phyloP scores from a whole-genome alignment of 2,329 filamentous ascomycete species.

The Cladosporium colombiae region DNA sequence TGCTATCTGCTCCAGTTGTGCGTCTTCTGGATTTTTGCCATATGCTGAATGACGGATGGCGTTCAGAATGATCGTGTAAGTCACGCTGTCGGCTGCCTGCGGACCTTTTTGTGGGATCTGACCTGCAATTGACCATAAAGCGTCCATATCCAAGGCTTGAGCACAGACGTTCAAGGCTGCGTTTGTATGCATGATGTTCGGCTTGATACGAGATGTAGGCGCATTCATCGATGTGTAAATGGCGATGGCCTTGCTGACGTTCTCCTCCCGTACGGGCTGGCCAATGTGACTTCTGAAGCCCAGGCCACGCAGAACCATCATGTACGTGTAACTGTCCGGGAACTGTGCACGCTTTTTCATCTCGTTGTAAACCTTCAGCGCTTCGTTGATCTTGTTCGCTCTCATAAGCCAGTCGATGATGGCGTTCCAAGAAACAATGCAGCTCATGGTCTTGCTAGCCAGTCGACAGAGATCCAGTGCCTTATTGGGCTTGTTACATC shows the following conservation, averaged over 20 bases:
- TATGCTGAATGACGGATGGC: conserved; percentile 60
- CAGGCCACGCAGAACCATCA: conserved; percentile 76
- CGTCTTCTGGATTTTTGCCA: conserved; percentile 25
- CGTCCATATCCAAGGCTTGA: conserved; percentile 72
- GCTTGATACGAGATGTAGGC: conserved; percentile 63
- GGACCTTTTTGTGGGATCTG: conserved; percentile 66
- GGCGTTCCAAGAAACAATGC: conserved; percentile 84
- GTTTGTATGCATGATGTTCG: conserved; percentile 82
- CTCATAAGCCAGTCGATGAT: conserved; percentile 72
- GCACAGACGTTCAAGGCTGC: conserved; percentile 82
- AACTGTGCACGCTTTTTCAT: conserved; percentile 92
- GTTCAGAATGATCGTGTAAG: conserved; percentile 82
- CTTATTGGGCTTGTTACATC: conserved; percentile 61
- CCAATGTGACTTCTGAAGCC: conserved; percentile 37
- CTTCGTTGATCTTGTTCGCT: conserved; percentile 60
- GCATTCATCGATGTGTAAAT: conserved; percentile 75
- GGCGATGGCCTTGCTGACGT: conserved; percentile 68
- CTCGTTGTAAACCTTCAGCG: conserved; percentile 89
- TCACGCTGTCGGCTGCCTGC: conserved; percentile 66
- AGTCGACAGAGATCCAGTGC: conserved; percentile 68
- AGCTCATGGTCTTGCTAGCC: conserved; percentile 65
- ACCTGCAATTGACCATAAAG: conserved; percentile 74
- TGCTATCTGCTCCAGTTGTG: conserved; percentile 31
- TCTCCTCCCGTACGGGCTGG: conserved; percentile 55
- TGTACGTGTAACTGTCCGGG: conserved; percentile 82